Conservation (phyloP, 2,329 filamentous ascomycete genomes). For the Diaporthe aspalathi region DNA sequence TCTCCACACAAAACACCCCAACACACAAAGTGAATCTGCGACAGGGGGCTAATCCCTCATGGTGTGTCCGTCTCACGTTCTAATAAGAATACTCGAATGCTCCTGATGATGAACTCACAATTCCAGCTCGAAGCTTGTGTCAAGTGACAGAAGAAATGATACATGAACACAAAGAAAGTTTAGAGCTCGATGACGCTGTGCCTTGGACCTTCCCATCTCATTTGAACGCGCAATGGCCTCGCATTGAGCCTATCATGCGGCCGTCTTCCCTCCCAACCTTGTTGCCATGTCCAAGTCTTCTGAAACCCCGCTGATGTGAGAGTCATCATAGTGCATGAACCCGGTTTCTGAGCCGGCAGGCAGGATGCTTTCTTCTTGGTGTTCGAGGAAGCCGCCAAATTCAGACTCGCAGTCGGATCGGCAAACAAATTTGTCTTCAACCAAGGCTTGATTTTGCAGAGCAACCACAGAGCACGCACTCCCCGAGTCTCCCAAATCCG, state of each 20-base stretch:
- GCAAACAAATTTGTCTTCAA: not conserved
- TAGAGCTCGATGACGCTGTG: not conserved
- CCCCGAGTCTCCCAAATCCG: not conserved
- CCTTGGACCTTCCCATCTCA: not conserved
- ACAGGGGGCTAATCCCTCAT: not conserved
- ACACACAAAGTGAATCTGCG: not conserved
- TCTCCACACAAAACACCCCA: not conserved
- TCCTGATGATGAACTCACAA: not conserved
- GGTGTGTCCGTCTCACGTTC: not conserved
- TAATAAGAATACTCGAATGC: not conserved
- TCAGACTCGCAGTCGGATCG: slow-evolving; percentile 1
- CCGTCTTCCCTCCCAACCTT: slow-evolving; percentile 23
- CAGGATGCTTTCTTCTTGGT: slow-evolving; percentile 34
- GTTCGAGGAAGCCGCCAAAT: slow-evolving; percentile 33
- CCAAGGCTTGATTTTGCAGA: not conserved
- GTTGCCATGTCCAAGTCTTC: slow-evolving; percentile 29
- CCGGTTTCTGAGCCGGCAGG: not conserved
- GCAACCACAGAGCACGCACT: not conserved
- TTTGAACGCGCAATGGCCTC: not conserved
- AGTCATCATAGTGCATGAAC: not conserved
- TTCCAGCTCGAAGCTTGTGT: not conserved
- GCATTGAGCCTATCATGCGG: not conserved
- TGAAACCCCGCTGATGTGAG: slow-evolving; percentile 14
- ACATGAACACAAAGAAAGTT: not conserved
- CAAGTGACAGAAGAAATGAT: not conserved